These are phyloP conservation scores for Saccharum spontaneum DNA, from an alignment of 176 grass and related monocot genomes.

Conservation along the genomic window DNA sequence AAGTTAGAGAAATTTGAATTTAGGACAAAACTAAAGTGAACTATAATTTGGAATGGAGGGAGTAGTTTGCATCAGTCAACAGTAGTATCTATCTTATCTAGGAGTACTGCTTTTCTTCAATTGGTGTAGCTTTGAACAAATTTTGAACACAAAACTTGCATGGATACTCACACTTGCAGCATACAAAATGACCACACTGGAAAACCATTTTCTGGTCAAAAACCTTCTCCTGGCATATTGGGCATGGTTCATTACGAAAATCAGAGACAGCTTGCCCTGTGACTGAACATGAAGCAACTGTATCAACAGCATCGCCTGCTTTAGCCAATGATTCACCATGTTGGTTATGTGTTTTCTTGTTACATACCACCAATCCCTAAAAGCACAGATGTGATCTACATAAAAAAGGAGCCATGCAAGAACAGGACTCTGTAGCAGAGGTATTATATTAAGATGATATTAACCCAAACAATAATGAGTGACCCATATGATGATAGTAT, in stretches of 20 bases:
- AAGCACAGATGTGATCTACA: conserved; percentile 33
- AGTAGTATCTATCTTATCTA: conserved; percentile 9
- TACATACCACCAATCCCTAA: conserved; percentile 65
- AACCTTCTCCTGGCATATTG: conserved; percentile 86
- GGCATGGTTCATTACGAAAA: conserved; percentile 66
- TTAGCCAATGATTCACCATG: conserved; percentile 35
- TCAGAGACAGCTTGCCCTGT: conserved; percentile 43
- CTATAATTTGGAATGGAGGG: not conserved
- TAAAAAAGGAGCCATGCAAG: not conserved
- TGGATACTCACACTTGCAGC: conserved; percentile 88
- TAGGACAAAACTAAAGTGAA: not conserved
- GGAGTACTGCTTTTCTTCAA: conserved; percentile 27
- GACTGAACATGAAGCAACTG: conserved; percentile 29
- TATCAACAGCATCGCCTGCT: conserved; percentile 41
- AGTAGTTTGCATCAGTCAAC: conserved; percentile 12
- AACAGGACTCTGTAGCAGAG: not conserved
- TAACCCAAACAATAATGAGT: conserved; percentile 25
- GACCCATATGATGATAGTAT: conserved; percentile 5
- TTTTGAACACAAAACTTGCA: conserved; percentile 34
- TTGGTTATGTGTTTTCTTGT: conserved; percentile 35
- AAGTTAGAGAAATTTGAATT: not conserved
- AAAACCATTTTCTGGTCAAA: conserved; percentile 89
- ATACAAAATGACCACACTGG: conserved; percentile 88
- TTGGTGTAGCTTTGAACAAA: conserved; percentile 18
- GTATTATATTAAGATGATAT: not conserved